Evolutionary conservation across 345 rosid species (phyloP), one percentile per base, ranked within the genome.

Genomic region (Toxicodendron radicans): DNA sequence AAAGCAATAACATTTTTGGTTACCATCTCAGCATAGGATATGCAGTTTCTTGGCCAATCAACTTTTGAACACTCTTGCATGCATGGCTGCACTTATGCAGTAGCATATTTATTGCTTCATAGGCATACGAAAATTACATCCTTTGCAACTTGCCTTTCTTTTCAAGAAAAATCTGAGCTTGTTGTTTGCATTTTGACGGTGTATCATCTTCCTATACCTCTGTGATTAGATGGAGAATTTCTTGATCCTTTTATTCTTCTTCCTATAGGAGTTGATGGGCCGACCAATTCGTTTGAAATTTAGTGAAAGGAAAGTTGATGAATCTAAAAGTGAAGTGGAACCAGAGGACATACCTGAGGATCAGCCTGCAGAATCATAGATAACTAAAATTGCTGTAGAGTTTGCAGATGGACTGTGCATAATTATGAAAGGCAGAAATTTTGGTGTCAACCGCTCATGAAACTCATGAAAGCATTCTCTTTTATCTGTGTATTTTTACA

Each of bases 241-340:
- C 17, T 59, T 62, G 21, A 61, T 51, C 41, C 5, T 76, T 60
- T 77, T n/a, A 20, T 66, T 78, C 21, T 65, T 70, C 64, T 11
- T 77, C 46, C 35, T 79, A 72, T 77, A 92, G 97, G 94, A 92
- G 77, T 79, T 95, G 75, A 88, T 92, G 97, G 97, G 89, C 20
- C 89, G 97, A 17, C 89, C 97, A 51, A 12, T 95, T 75, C 82
- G 77, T 65, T 84, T 95, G 53, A 95, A 92, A 80, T 78, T 91
- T 77, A 90, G 91, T 38, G 81, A 88, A 51, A 81, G 61, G 65
- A 83, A 32, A 38, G 81, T 73, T 12, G 79, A 76, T 32, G 91
- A 84, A 82, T 79, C 93, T 61, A 82, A 58, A 74, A 85, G 72
- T 58, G 78, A 79, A 56, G 78, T 76, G 61, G 79, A 73, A 58